Evolutionary conservation across 1,139 yeast species (phyloP), one percentile per base, ranked within the genome.

Genomic region (Taphrina betulina): DNA sequence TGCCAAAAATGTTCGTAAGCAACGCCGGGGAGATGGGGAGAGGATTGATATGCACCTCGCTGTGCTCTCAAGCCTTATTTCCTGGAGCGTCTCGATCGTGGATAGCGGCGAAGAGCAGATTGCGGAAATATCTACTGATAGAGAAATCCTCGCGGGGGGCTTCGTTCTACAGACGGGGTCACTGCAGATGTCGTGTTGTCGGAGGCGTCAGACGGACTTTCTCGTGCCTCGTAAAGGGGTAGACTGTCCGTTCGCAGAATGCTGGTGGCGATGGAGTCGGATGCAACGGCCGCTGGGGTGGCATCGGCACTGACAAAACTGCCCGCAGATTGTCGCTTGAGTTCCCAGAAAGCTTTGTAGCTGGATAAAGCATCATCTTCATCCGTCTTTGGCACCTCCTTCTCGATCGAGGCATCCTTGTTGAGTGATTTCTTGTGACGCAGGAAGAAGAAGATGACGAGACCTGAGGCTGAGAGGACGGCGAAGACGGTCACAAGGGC

Each of bases 261-360:
- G 16, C 14, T 17, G 33, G 19, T 14, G 14, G 37, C 37, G n/a
- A 16, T 14, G 22, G 14, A 12, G 17, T 43, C 52, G 23, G 52
- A 34, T 19, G 52, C 52, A 23, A 45, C 34, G 7, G 41, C 52
- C 14, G 36, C 52, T 2, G 40, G 41, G 16, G 36, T 33, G 5
- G 54, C 54, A 14, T 38, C 54, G 14, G 44, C 54, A 22, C 44
- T 35, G 17, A 40, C 40, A 33, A 38, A 50, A 29, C 54, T 50
- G 14, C 37, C 37, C 8, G 54, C 54, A 10, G 46, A 38, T 24
- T 42, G 26, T 40, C 54, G 19, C 40, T 50, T 50, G 20, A 8
- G 31, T 19, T 50, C 54, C 54, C 54, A 50, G 26, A 50, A 50
- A 2, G 54, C 54, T 22, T 50, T 50, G 46, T 50, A 50, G 14